Evolutionary conservation across 345 rosid genomes (phyloP), one percentile per base, ranked within the genome.

Genomic region (Moricandia moricandioides): DNA sequence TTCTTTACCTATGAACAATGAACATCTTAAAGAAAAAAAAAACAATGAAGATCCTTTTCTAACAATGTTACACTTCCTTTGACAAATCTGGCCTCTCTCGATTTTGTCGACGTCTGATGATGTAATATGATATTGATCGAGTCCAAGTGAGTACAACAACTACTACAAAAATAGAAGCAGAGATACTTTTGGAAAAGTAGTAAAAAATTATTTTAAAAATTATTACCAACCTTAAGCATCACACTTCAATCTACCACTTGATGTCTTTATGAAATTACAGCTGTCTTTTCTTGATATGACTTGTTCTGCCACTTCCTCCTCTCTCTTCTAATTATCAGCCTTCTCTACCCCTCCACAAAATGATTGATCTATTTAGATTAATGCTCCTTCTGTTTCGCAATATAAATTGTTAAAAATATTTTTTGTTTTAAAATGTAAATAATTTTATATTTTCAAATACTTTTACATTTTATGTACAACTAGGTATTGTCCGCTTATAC

Each of bases 261-360:
- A 77, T 71, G 67, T 77, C 80, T 58, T 65, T 77, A 67, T 77
- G 76, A 71, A 65, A 47, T 47, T 71, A 77, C 80, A 77, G 76
- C 80, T 77, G 80, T 77, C 80, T 63, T 74, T 76, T 63, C 80
- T 70, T 64, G 80, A 76, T 54, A 76, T 76, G 80, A 76, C 80
- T 76, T 76, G 75, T 70, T 70, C 70, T 70, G 75, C 75, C 65
- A 69, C 74, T 69, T 40, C 55, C 49, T 55, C 26, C 78, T 63
- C 72, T n/a, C 74, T 39, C 78, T 72, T 76, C 58, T 61, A 72
- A 76, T 29, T 16, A 80, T 75, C 49, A 65, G 47, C 51, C 75
- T 70, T 62, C 45, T 47, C 51, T 26, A 14, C 52, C 64, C 24
- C 69, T 52, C 71, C 74, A 74, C 1, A 59, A 34, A 45, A 77